A percentile compares a stretch with the other conserved stretches of the same genome.
These are phyloP conservation scores for Teunomyces pallodes DNA, from an alignment of 805 yeast genomes.

Conservation along the genomic window DNA sequence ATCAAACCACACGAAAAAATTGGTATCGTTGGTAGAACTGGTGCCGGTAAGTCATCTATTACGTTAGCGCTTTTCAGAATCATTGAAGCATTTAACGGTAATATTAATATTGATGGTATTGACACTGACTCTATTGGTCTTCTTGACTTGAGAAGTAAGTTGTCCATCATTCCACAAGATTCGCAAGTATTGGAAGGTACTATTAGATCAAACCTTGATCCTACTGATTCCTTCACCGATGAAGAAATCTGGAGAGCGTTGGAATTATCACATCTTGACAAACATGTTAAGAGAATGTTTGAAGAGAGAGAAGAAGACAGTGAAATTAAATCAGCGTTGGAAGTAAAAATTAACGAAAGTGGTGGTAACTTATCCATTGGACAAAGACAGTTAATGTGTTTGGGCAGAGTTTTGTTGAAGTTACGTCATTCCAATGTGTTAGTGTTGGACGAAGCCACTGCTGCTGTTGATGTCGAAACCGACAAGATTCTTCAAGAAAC, in stretches of 20 bases:
- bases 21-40: slow-evolving; percentile 47
- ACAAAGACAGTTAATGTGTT: slow-evolving; percentile 63
- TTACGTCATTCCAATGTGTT: slow-evolving; percentile 51
- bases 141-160: slow-evolving; percentile 40
- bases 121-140: slow-evolving; percentile 38
- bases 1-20: slow-evolving; percentile 40
- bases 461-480: slow-evolving; percentile 85
- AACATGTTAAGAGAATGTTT: slow-evolving; percentile 38
- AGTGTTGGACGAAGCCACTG: slow-evolving; percentile 83
- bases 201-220: slow-evolving; percentile 41
- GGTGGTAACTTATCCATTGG: slow-evolving; percentile 51
- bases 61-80: slow-evolving; percentile 44
- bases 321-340: slow-evolving; percentile 25
- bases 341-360: slow-evolving; percentile 42
- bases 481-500: slow-evolving; percentile 77
- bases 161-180: slow-evolving; percentile 46
- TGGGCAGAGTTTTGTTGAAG: slow-evolving; percentile 73
- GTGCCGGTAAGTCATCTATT: slow-evolving; percentile 46
- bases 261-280: slow-evolving; percentile 42
- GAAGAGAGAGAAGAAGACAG: slow-evolving; percentile 27
- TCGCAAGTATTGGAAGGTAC: slow-evolving; percentile 47
- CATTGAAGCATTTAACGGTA: slow-evolving; percentile 38
- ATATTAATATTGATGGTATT: slow-evolving; percentile 34
- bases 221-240: slow-evolving; percentile 32
- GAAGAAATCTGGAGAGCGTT: slow-evolving; percentile 42